phyloP scores from a whole-genome alignment of 352 stramenopile genomes.

The Peronospora belbahrii region DNA sequence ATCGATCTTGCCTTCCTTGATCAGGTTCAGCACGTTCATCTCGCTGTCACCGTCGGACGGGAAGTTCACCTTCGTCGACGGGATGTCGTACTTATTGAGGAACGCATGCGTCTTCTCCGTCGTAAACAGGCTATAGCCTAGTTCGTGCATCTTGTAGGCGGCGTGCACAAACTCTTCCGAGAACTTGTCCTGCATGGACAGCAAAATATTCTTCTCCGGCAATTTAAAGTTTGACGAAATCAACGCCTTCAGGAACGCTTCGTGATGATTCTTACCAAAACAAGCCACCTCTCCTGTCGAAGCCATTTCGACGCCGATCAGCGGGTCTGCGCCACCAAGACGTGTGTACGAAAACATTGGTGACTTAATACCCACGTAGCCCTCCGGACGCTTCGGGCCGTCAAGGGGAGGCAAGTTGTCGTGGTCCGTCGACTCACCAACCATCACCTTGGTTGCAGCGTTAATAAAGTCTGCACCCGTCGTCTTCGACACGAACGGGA shows the following conservation, averaged over 20 bases:
- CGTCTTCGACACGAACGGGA: constrained; percentile 99
- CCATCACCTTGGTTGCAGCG: constrained; percentile 93
- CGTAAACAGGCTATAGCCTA: constrained; percentile 93
- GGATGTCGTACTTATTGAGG: constrained; percentile 83
- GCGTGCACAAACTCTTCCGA: constrained; percentile 94
- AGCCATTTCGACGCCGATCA: constrained; percentile 96
- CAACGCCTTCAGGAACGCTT: constrained; percentile 94
- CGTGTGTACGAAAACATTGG: constrained; percentile 97
- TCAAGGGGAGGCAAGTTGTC: constrained; percentile 91
- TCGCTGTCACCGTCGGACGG: constrained; percentile 59
- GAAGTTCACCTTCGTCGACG: constrained; percentile 80
- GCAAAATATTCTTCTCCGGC: constrained; percentile 84
- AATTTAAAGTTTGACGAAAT: constrained; percentile 77
- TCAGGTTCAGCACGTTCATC: constrained; percentile 82
- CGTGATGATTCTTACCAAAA: constrained; percentile 93
- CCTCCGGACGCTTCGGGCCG: constrained; percentile 93
- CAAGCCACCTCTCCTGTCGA: constrained; percentile 96
- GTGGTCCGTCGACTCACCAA: constrained; percentile 89
- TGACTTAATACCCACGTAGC: constrained; percentile 89
- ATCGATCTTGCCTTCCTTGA: constrained; percentile 93
- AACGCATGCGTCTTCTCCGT: constrained; percentile 91
- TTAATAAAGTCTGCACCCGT: constrained; percentile 98
- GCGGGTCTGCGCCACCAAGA: constrained; percentile 87
- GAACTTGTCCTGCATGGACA: constrained; percentile 91
- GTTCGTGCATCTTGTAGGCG: constrained; percentile 92